phyloP scores from a whole-genome alignment of 2,329 filamentous ascomycete genomes.

The Aspergillus versicolor region DNA sequence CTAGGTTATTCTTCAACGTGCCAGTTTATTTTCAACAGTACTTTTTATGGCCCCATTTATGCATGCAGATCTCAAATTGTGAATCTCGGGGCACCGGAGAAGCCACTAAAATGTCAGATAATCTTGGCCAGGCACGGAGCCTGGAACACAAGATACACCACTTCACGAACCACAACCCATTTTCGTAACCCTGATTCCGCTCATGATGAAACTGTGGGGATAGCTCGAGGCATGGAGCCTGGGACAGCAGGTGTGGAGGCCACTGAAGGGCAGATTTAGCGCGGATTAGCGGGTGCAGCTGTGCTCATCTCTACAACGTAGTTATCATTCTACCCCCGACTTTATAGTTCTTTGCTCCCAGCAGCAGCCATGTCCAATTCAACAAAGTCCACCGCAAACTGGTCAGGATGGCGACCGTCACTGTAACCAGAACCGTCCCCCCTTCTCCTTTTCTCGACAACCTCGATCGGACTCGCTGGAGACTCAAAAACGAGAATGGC shows the following conservation, averaged over 20 bases:
- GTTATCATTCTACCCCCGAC: conserved; percentile 4
- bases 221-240: too few relatives aligned
- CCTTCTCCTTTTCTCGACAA: neutral
- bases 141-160: too few relatives aligned
- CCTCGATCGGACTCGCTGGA: conserved; percentile 56
- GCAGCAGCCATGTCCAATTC: neutral
- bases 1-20: too few relatives aligned
- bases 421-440: neutral
- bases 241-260: neutral
- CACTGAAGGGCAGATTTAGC: neutral
- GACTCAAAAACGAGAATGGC: conserved; percentile 76
- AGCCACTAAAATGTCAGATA: too few relatives aligned
- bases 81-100: too few relatives aligned
- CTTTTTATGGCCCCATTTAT: too few relatives aligned
- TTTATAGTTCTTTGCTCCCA: neutral
- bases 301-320: conserved; percentile 11
- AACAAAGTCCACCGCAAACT: neutral
- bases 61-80: too few relatives aligned
- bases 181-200: too few relatives aligned
- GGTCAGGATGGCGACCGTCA: neutral
- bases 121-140: too few relatives aligned
- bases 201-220: too few relatives aligned
- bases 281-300: neutral
- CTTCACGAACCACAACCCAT: too few relatives aligned
- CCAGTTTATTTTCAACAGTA: too few relatives aligned